phyloP scores from a whole-genome alignment of 495 filamentous ascomycete species.

The Lasiosphaeria ovina region DNA sequence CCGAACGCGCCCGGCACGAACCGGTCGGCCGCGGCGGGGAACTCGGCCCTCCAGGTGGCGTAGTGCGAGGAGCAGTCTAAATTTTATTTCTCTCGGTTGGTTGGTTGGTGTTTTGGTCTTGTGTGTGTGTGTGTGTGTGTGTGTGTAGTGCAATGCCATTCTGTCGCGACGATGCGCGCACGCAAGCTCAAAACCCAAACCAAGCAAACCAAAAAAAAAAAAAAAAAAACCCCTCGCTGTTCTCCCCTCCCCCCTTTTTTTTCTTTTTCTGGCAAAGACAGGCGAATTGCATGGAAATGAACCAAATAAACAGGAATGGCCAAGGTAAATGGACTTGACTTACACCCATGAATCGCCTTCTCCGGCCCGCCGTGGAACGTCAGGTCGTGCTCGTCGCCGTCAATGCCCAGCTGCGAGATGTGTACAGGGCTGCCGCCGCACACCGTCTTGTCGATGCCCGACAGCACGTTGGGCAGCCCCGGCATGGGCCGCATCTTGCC shows the following conservation, averaged over 20 bases:
- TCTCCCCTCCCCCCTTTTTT: not conserved
- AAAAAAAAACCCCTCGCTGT: not conserved
- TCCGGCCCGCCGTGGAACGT: constrained; percentile 55
- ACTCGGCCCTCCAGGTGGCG: constrained; percentile 43
- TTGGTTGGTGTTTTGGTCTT: too few relatives aligned
- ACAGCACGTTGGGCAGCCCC: constrained; percentile 36
- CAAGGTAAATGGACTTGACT: constrained; percentile 9
- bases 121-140: constrained; percentile 8
- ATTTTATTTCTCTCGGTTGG: too few relatives aligned
- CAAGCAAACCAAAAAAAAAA: not conserved
- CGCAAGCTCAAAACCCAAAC: too few relatives aligned
- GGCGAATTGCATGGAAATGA: not conserved
- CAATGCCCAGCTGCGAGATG: constrained; percentile 46
- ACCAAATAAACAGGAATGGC: not conserved
- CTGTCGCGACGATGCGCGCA: too few relatives aligned
- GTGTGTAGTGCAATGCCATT: too few relatives aligned
- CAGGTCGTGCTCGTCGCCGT: constrained; percentile 55
- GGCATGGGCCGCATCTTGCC: constrained; percentile 50
- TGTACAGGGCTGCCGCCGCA: constrained; percentile 36
- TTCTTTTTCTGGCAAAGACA: not conserved
- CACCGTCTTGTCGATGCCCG: constrained; percentile 54
- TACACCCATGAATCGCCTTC: constrained; percentile 58
- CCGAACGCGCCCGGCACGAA: constrained; percentile 56
- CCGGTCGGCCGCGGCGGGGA: constrained; percentile 37
- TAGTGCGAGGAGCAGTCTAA: constrained; percentile 53